A percentile compares a stretch with the other conserved stretches of the same genome.
Evolutionary conservation across 1,284 basidiomycete genomes (phyloP).

Genomic region (Cronartium quercuum): DNA sequence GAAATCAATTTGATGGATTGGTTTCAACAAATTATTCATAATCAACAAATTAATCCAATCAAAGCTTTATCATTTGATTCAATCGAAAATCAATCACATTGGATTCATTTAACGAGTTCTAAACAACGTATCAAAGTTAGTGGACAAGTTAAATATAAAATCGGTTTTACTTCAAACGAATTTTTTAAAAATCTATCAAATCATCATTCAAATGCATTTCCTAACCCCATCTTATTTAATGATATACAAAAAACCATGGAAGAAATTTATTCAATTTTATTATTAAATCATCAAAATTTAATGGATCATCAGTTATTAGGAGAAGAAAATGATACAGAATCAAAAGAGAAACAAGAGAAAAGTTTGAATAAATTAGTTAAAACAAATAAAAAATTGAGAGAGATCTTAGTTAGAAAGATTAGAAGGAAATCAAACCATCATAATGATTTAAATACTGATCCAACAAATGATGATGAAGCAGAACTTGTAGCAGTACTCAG

Average conservation of each 20-base stretch:
- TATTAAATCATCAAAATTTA: not conserved
- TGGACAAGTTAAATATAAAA: not conserved
- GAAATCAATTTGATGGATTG: slow-evolving; percentile 70
- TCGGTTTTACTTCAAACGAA: too few relatives aligned
- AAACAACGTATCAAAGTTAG: not conserved
- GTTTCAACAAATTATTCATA: slow-evolving; percentile 55
- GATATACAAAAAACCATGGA: too few relatives aligned
- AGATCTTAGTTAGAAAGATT: not conserved
- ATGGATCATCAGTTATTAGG: not conserved
- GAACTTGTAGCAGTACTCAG: not conserved
- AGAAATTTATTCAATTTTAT: not conserved
- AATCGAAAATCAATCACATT: not conserved
- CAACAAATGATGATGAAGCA: not conserved
- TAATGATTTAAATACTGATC: not conserved
- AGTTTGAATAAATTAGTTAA: not conserved
- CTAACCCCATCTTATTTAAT: too few relatives aligned
- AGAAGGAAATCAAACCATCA: not conserved
- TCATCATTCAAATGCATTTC: too few relatives aligned
- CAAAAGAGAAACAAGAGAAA: not conserved
- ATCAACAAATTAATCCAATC: not conserved
- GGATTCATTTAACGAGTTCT: not conserved
- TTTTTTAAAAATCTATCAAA: too few relatives aligned
- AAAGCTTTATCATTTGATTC: not conserved
- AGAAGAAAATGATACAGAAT: not conserved
- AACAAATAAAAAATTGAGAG: not conserved